Percentiles rank a stretch among this genome's conserved stretches.
Evolutionary conservation across 2,329 filamentous ascomycete genomes (phyloP).

Genomic region (Podosphaera leucotricha): DNA sequence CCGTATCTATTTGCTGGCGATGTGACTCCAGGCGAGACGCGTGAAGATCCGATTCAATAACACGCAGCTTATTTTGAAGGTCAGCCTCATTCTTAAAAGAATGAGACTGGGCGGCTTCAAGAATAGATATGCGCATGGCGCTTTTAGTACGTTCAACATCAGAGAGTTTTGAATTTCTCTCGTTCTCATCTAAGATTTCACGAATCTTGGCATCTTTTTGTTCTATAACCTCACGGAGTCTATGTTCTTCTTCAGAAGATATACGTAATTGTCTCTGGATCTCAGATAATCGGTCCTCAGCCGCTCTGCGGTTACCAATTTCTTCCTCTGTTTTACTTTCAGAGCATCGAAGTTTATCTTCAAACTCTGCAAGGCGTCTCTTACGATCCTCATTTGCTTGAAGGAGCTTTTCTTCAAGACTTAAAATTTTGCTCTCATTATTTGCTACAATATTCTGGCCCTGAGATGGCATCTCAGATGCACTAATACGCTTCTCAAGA

Average conservation of each 20-base stretch:
- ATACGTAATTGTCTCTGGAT: constrained; percentile 45
- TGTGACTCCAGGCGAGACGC: constrained; percentile 31
- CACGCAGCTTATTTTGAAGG: constrained; percentile 29
- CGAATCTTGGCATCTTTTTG: constrained; percentile 44
- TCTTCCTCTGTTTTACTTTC: constrained; percentile 42
- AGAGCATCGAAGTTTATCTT: constrained; percentile 39
- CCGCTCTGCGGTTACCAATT: constrained; percentile 34
- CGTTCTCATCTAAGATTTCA: constrained; percentile 44
- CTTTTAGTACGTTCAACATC: constrained; percentile 32
- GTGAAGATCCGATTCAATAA: constrained; percentile 29
- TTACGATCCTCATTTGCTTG: constrained; percentile 25
- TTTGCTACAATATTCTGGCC: constrained; percentile 17
- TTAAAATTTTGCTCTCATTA: constrained; percentile 22
- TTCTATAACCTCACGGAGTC: constrained; percentile 41
- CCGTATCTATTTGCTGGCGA: constrained; percentile 38
- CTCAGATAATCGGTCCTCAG: constrained; percentile 50
- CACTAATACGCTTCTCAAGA: constrained; percentile 31
- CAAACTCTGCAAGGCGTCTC: constrained; percentile 28
- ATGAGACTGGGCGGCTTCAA: constrained; percentile 42
- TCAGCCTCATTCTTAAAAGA: constrained; percentile 30
- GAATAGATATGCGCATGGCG: constrained; percentile 36
- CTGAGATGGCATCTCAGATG: constrained; percentile 15
- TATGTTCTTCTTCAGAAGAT: constrained; percentile 48
- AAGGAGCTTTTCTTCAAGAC: constrained; percentile 45
- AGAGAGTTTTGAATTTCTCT: constrained; percentile 37